A percentile compares a stretch with the other conserved stretches of the same genome.
phyloP scores from a whole-genome alignment of 2,329 filamentous ascomycete genomes.

The Fusarium albidum region DNA sequence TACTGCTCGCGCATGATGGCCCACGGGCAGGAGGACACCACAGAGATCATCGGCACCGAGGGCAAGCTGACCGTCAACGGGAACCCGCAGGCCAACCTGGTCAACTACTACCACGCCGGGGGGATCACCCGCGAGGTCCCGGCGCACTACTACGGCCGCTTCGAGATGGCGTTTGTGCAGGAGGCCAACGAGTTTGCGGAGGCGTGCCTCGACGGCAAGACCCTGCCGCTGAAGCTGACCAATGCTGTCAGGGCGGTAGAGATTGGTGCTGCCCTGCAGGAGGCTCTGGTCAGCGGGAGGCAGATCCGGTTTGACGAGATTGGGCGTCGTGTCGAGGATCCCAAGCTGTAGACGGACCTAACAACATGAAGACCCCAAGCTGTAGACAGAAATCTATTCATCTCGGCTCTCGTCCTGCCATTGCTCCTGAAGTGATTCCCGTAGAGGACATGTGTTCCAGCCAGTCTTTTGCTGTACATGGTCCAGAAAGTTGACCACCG shows the following conservation, averaged over 20 bases:
- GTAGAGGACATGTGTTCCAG: conserved; percentile 23
- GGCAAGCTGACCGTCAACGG: conserved; percentile 69
- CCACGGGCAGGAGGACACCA: conserved; percentile 72
- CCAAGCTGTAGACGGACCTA: conserved; percentile 9
- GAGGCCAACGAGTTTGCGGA: conserved; percentile 24
- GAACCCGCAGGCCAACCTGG: conserved; percentile 21
- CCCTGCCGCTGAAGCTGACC: conserved; percentile 42
- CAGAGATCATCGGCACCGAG: conserved; percentile 72
- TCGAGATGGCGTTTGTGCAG: conserved; percentile 18
- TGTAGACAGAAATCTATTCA: not conserved
- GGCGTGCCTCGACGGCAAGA: conserved; percentile 15
- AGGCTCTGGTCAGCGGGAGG: conserved; percentile 17
- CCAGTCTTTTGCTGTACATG: conserved; percentile 24
- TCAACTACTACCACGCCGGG: conserved; percentile 16
- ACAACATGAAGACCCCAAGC: conserved; percentile 11
- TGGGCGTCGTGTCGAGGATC: conserved; percentile 21
- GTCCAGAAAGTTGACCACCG: conserved; percentile 20
- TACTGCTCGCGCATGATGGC: conserved; percentile 74
- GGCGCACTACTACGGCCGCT: conserved; percentile 21
- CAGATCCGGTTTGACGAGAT: conserved; percentile 24
- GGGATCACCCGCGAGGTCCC: conserved; percentile 17
- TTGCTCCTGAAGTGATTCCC: conserved; percentile 17
- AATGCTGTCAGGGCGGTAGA: conserved; percentile 17
- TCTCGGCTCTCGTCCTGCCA: conserved; percentile 12
- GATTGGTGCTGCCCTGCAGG: conserved; percentile 20